phyloP scores from a whole-genome alignment of 2,329 filamentous ascomycete species.

The Bipolaris victoriae region DNA sequence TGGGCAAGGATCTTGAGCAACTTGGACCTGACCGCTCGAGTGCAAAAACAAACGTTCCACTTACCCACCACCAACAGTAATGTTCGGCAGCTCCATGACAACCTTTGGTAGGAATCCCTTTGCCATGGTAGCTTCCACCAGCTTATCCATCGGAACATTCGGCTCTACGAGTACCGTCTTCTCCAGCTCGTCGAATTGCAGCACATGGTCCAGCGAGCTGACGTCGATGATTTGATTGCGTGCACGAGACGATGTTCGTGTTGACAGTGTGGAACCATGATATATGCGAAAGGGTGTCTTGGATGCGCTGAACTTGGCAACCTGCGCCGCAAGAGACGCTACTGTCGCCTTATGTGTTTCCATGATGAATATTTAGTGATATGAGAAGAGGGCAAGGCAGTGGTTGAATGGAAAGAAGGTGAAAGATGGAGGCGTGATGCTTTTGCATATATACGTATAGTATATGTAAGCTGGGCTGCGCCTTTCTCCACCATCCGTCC shows the following conservation, averaged over 20 bases:
- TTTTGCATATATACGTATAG: constrained; percentile 15
- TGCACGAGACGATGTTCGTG: constrained; percentile 52
- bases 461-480: constrained; percentile 29
- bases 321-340: constrained; percentile 36
- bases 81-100: constrained; percentile 74
- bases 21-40: not conserved
- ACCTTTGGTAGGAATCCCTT: constrained; percentile 66
- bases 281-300: constrained; percentile 61
- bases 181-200: constrained; percentile 51
- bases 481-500: constrained; percentile 29
- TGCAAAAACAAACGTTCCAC: constrained; percentile 8
- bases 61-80: constrained; percentile 68
- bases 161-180: constrained; percentile 65
- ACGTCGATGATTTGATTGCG: constrained; percentile 56
- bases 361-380: constrained; percentile 22
- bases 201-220: constrained; percentile 55
- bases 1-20: not conserved
- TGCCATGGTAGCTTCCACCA: constrained; percentile 63
- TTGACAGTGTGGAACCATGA: constrained; percentile 64
- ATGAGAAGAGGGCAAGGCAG: not conserved
- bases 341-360: constrained; percentile 37
- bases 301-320: constrained; percentile 54
- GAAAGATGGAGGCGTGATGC: constrained; percentile 7
- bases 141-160: constrained; percentile 71
- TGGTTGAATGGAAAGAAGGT: constrained; percentile 1